phyloP scores from a whole-genome alignment of 345 rosid species.

The Passiflora organensis region DNA sequence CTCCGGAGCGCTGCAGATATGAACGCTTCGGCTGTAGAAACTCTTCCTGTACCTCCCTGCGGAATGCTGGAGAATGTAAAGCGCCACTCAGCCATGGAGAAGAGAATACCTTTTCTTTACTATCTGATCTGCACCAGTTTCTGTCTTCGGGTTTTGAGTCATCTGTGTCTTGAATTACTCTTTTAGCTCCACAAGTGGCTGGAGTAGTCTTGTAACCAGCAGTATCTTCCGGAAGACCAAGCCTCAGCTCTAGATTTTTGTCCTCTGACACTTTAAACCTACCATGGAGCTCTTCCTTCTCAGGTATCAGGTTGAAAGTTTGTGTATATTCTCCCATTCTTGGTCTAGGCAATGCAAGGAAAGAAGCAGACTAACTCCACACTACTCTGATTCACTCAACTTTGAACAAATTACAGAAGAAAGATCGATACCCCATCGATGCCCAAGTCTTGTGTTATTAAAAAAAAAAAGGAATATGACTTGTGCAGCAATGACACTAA shows the following conservation, averaged over 20 bases:
- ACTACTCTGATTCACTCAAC: not conserved
- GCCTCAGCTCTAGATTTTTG: conserved; percentile 37
- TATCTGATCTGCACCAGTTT: not conserved
- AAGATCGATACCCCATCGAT: not conserved
- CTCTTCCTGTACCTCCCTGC: not conserved
- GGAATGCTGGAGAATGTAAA: not conserved
- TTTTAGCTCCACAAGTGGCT: conserved; percentile 21
- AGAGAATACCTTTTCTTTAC: not conserved
- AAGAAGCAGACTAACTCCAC: not conserved
- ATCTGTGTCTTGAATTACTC: conserved; percentile 17
- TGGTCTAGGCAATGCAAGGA: not conserved
- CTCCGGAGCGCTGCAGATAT: conserved; percentile 11
- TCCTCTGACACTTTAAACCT: conserved; percentile 16
- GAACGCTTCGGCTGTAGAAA: not conserved
- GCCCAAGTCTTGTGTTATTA: not conserved
- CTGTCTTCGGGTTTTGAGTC: not conserved
- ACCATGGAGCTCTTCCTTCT: conserved; percentile 7
- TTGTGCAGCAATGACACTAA: not conserved
- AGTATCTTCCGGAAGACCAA: conserved; percentile 38
- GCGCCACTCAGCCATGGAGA: conserved; percentile 6
- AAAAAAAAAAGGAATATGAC: too few relatives aligned
- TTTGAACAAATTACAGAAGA: not conserved
- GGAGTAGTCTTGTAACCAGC: not conserved
- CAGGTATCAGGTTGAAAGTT: conserved; percentile 3
- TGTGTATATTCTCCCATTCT: conserved; percentile 20